phyloP scores from a whole-genome alignment of 2,329 filamentous ascomycete genomes.

The Nemania sp. region DNA sequence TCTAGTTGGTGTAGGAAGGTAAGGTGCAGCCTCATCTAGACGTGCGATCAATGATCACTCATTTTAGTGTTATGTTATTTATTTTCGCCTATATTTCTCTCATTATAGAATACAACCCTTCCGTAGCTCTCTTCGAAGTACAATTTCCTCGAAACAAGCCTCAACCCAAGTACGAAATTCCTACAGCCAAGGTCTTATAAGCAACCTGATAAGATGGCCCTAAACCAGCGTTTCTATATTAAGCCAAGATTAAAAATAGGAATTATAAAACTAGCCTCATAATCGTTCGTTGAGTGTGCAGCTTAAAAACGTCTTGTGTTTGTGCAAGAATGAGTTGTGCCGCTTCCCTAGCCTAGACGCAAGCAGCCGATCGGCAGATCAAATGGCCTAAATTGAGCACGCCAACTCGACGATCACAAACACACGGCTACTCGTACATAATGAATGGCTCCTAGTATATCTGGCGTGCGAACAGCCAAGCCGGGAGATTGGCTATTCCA shows the following conservation, averaged over 20 bases:
- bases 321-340: constrained; percentile 4
- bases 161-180: too few relatives aligned
- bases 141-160: too few relatives aligned
- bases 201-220: too few relatives aligned
- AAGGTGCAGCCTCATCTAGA: too few relatives aligned
- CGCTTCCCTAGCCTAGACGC: constrained; percentile 8
- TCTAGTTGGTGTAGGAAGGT: too few relatives aligned
- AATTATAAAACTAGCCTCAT: background rate
- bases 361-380: constrained; percentile 27
- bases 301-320: background rate
- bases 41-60: too few relatives aligned
- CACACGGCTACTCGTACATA: background rate
- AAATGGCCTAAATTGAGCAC: background rate
- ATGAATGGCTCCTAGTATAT: background rate
- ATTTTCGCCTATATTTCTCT: too few relatives aligned
- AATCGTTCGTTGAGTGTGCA: background rate
- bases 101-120: too few relatives aligned
- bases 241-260: background rate
- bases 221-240: background rate
- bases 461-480: constrained; percentile 30
- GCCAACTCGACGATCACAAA: background rate
- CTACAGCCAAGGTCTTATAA: too few relatives aligned
- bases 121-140: too few relatives aligned
- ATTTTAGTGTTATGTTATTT: too few relatives aligned
- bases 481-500: constrained; percentile 32